Base-by-base conservation (phyloP, 2,329 filamentous ascomycete genomes). In the Corniculantispora saksenae region DNA sequence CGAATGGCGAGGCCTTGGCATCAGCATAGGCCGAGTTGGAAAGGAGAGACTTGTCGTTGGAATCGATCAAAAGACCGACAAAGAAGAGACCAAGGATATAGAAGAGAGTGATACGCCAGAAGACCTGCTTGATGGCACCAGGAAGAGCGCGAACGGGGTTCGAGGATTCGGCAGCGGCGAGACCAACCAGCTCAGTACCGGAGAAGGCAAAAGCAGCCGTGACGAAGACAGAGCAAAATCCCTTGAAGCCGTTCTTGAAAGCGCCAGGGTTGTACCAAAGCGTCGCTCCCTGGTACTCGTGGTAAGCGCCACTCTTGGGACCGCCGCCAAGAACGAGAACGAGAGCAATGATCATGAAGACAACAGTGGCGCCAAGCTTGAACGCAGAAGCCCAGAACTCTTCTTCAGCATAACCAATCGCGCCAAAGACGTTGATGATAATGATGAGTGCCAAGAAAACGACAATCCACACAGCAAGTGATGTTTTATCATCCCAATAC, bases 51-150 rank as follows among this genome's bases (percentile, higher is more conserved):
- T 70, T 56, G 66, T 84, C 82, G 25, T 78, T 73, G 40, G 78
- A 78, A 62, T 77, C 75, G 67, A 83, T 74, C 3, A 83, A 75
- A 17, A 84, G 74, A 10, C 82, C 81, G 58, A 83, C 77, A 50
- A 83, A 80, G 64, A 80, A 80, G n/a, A 84, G 78, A 48, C 81
- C 81, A 0, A 84, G 68, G 47, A 84, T 73, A 68, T 83, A 84
- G 71, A 84, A 84, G 50, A 83, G 73, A n/a, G 80, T 81, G 68
- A 83, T 82, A 72, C 82, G 80, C 81, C 81, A 83, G 70, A 83
- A 83, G 38, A 83, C 90, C 76, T 94, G 91, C 80, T 93, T 94
- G 72, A 93, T 87, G 2, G 92, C 92, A 25, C 87, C 89, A 0
- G 92, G 92, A 0, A 96, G 83, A 0, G 89, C 86, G 74, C 91